Conservation (phyloP, 768 basidiomycete genomes). For the Russula earlei region DNA sequence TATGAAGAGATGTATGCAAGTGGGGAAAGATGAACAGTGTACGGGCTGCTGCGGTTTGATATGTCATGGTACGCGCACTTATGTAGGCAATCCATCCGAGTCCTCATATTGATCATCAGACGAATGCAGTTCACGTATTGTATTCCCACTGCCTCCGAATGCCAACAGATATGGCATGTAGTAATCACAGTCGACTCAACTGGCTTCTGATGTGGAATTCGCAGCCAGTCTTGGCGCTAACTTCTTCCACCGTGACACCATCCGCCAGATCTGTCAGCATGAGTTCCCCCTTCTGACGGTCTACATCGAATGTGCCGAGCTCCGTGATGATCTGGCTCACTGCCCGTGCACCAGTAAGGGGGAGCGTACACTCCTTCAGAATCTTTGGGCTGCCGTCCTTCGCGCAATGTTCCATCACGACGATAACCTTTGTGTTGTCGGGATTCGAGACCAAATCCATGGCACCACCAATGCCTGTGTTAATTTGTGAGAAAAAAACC, state of each 20-base stretch:
- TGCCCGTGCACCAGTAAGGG: slow-evolving; percentile 79
- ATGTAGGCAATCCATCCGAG: too few species aligned
- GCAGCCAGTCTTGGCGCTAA: slow-evolving; percentile 79
- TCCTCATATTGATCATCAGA: too few species aligned
- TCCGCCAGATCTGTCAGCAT: slow-evolving; percentile 76
- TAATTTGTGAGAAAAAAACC: background rate
- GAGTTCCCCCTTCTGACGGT: slow-evolving; percentile 63
- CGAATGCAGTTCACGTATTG: too few species aligned
- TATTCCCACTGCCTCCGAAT: too few species aligned
- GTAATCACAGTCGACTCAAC: slow-evolving; percentile 35
- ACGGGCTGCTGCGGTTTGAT: too few species aligned
- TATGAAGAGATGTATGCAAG: too few species aligned
- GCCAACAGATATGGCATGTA: background rate
- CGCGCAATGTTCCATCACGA: slow-evolving; percentile 81
- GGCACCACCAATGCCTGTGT: slow-evolving; percentile 81
- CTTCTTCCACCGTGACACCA: slow-evolving; percentile 75
- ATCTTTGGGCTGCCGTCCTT: slow-evolving; percentile 90
- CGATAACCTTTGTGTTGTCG: slow-evolving; percentile 88
- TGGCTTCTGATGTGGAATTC: slow-evolving; percentile 56
- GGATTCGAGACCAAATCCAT: slow-evolving; percentile 97
- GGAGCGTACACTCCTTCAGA: slow-evolving; percentile 68
- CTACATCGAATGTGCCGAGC: slow-evolving; percentile 82
- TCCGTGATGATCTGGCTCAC: slow-evolving; percentile 93
- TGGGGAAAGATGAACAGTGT: too few species aligned
- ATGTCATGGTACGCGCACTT: too few species aligned